phyloP scores from a whole-genome alignment of 768 basidiomycete species.

The Boletellus emodensis region DNA sequence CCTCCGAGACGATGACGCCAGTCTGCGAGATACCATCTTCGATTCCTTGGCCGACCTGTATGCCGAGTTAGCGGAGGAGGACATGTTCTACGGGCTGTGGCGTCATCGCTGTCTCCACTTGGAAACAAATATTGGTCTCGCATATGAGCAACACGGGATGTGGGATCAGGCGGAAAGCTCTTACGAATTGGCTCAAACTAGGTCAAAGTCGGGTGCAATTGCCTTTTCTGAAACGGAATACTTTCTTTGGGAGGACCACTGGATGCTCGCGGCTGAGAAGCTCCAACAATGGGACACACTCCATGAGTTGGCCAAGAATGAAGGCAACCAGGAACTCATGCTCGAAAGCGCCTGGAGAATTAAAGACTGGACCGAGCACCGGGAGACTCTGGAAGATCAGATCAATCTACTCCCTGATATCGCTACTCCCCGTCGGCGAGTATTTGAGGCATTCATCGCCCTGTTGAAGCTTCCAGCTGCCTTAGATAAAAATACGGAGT shows the following conservation, averaged over 20 bases:
- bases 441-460: constrained; percentile 95
- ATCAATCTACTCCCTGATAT: constrained; percentile 79
- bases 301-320: constrained; percentile 82
- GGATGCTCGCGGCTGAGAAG: constrained; percentile 94
- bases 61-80: constrained; percentile 93
- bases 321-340: constrained; percentile 87
- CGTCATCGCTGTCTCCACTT: constrained; percentile 81
- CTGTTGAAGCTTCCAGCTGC: constrained; percentile 81
- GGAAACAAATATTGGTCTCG: constrained; percentile 84
- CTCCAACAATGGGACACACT: constrained; percentile 97
- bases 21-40: constrained; percentile 75
- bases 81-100: constrained; percentile 96
- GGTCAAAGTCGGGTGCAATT: constrained; percentile 73
- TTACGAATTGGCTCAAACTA: constrained; percentile 88
- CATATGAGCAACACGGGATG: constrained; percentile 95
- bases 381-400: constrained; percentile 74
- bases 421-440: constrained; percentile 89
- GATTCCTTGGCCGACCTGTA: constrained; percentile 95
- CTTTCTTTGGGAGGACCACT: constrained; percentile 99
- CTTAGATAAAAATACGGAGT: constrained; percentile 82
- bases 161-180: constrained; percentile 89
- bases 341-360: constrained; percentile 95
- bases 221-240: constrained; percentile 95
- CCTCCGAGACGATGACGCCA: constrained; percentile 74
- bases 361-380: constrained; percentile 85